These are phyloP conservation scores for Phanerodontia chrysosporium DNA, from an alignment of 768 basidiomycete species.

Conservation along the genomic window DNA sequence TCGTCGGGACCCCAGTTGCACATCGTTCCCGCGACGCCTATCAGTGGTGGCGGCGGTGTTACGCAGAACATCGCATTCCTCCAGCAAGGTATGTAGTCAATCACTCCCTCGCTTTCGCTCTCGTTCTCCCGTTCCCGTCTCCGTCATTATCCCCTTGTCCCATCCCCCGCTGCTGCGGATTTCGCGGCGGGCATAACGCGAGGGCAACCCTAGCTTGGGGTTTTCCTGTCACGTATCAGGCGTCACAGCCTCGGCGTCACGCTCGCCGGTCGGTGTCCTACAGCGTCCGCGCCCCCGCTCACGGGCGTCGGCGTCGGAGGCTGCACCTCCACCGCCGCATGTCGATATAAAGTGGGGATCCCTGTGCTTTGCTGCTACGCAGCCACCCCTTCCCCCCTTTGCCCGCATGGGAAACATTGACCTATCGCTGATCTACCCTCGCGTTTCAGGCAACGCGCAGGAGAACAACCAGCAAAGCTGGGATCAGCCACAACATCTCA, in stretches of 20 bases:
- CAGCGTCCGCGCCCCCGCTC: background rate
- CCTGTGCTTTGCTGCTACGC: background rate
- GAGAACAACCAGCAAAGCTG: conserved; percentile 7
- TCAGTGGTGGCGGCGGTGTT: conserved; percentile 55
- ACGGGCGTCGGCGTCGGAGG: background rate
- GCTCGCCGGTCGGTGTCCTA: background rate
- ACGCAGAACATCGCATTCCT: conserved; percentile 50
- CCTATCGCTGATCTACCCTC: background rate
- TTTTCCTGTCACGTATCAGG: background rate
- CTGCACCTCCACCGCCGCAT: background rate
- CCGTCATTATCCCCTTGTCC: background rate
- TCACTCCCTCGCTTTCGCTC: background rate
- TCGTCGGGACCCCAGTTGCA: conserved; percentile 60
- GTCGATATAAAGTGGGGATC: background rate
- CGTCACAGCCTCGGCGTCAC: background rate
- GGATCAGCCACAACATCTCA: conserved; percentile 12
- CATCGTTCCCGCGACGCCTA: conserved; percentile 80
- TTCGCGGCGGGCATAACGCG: background rate
- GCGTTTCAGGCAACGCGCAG: conserved; percentile 7
- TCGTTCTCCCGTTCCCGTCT: background rate
- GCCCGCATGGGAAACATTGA: background rate
- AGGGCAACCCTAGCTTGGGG: background rate
- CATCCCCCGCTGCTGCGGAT: background rate
- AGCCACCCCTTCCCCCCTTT: background rate
- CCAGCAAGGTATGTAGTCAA: conserved; percentile 54